Evolutionary conservation across 345 rosid species (phyloP), one percentile per base, ranked within the genome.

Genomic region (Melastoma malabathricum): DNA sequence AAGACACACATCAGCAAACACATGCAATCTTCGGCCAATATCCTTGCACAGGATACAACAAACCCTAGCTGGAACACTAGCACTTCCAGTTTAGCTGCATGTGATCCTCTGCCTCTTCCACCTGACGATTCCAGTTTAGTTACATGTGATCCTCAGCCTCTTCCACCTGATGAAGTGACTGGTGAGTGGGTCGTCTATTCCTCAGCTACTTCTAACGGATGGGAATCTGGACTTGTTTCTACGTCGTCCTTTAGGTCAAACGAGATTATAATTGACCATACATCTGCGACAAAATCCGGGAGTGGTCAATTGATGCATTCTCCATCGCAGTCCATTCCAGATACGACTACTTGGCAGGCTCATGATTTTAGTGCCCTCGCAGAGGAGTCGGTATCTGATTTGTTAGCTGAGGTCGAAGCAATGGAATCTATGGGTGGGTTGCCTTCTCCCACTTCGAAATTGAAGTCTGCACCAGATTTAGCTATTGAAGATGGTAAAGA

Each of bases 361-460:
- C 70, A 72, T 44, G 96, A 82, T 44, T 82, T 70, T 55, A 57
- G 60, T 52, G 47, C 85, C 44, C 64, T 76, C 48, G 81, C 59
- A 44, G 97, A 87, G 69, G 98, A 92, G 64, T 92, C 98, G 15
- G 97, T 92, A 70, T 92, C 98, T 48, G 98, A 92, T 69, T 82
- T 92, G 47, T 68, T 92, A 75, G 98, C 98, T n/a, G 97, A 87
- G 69, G 95, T 87, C 58, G 98, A 92, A 77, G 98, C 98, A 12
- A 87, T 87, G 97, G 97, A 87, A 64, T 79, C 89, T 50, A 79
- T 79, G 41, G 65, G 72, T 63, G 81, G 83, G 46, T 70, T 87
- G 57, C 75, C 86, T 56, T 84, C 97, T 18, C 86, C 95, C 18
- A 82, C 96, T 62, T 83, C 87, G 8, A 76, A 63, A 54, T 56